phyloP scores from a whole-genome alignment of 768 basidiomycete species.

The Tulasnella sp. region DNA sequence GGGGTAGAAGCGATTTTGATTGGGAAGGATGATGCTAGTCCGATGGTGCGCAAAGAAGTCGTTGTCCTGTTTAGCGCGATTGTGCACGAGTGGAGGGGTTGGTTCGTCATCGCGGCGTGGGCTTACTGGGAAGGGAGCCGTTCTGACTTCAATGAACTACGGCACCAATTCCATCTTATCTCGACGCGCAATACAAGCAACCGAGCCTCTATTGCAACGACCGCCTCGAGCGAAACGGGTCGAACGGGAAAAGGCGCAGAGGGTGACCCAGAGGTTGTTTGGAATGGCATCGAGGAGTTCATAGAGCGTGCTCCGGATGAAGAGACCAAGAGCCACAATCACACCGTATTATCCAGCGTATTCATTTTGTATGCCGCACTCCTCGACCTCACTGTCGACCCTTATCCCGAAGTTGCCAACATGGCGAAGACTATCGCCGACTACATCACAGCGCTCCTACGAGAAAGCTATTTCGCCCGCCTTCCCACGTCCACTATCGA shows the following conservation, averaged over 20 bases:
- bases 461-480: constrained; percentile 84
- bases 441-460: constrained; percentile 85
- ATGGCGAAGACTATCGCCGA: constrained; percentile 91
- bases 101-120: constrained; percentile 97
- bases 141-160: background rate
- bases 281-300: constrained; percentile 26
- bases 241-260: constrained; percentile 26
- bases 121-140: constrained; percentile 91
- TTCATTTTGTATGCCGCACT: constrained; percentile 90
- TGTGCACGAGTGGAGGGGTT: constrained; percentile 95
- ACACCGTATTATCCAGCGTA: constrained; percentile 86
- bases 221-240: background rate
- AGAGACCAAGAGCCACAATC: constrained; percentile 70
- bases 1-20: constrained; percentile 86
- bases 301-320: constrained; percentile 44
- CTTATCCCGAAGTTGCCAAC: constrained; percentile 89
- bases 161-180: constrained; percentile 14
- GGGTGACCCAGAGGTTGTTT: constrained; percentile 35
- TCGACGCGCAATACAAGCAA: background rate
- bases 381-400: constrained; percentile 88
- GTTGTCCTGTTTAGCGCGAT: constrained; percentile 88
- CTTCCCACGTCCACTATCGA: constrained; percentile 68
- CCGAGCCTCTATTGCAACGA: background rate
- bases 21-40: constrained; percentile 91
- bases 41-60: constrained; percentile 94